phyloP scores from a whole-genome alignment of 2,329 filamentous ascomycete species.

The Apiospora pterosperma region DNA sequence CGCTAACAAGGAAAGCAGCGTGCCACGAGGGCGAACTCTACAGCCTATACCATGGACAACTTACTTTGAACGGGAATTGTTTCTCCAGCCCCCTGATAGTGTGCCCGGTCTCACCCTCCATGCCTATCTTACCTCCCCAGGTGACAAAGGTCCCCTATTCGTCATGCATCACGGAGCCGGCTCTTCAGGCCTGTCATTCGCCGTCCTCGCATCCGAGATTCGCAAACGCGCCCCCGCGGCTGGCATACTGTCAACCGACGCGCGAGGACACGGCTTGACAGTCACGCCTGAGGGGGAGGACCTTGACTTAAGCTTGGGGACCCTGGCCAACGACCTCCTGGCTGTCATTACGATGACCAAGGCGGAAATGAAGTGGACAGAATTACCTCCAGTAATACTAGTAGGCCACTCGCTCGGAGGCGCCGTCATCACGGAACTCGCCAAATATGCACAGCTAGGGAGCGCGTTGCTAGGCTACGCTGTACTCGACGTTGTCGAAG shows the following conservation, averaged over 20 bases:
- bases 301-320: conserved; percentile 68
- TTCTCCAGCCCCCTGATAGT: conserved; percentile 49
- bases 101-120: conserved; percentile 63
- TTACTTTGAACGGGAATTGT: conserved; percentile 87
- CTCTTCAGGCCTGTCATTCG: conserved; percentile 90
- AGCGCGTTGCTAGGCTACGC: conserved; percentile 74
- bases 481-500: conserved; percentile 93
- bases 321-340: conserved; percentile 70
- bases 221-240: conserved; percentile 72
- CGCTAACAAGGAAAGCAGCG: conserved; percentile 27
- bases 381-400: conserved; percentile 72
- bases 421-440: conserved; percentile 83
- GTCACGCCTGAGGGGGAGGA: conserved; percentile 39
- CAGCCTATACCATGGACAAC: conserved; percentile 79
- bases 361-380: conserved; percentile 66
- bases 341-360: conserved; percentile 66
- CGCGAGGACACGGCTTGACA: conserved; percentile 79
- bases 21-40: conserved; percentile 49
- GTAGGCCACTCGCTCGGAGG: conserved; percentile 93
- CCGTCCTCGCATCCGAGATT: conserved; percentile 74
- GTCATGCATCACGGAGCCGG: conserved; percentile 94
- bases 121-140: conserved; percentile 82
- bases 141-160: conserved; percentile 73
- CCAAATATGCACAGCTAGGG: conserved; percentile 64
- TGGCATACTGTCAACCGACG: conserved; percentile 82